These are phyloP conservation scores for Penicillium lividum DNA, from an alignment of 495 filamentous ascomycete species.

Conservation along the genomic window DNA sequence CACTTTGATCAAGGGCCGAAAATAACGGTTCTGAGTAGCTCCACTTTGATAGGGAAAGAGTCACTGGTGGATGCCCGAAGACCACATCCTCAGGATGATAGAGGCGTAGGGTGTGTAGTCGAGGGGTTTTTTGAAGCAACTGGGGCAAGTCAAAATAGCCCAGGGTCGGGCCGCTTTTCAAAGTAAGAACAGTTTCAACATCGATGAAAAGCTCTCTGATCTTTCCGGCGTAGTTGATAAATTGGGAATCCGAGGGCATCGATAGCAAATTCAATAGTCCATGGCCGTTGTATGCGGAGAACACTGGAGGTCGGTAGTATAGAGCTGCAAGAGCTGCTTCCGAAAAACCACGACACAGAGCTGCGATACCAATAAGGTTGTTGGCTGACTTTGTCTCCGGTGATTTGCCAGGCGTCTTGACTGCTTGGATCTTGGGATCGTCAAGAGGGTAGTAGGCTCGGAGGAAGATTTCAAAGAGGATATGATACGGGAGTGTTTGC, in stretches of 20 bases:
- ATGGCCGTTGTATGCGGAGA: conserved; percentile 51
- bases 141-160: conserved; percentile 50
- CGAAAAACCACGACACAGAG: conserved; percentile 63
- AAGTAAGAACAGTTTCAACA: conserved; percentile 46
- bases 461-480: conserved; percentile 68
- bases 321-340: conserved; percentile 76
- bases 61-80: conserved; percentile 30
- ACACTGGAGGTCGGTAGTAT: conserved; percentile 67
- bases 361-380: conserved; percentile 63
- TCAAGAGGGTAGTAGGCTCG: conserved; percentile 63
- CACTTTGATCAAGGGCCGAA: conserved; percentile 47
- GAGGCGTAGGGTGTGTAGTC: conserved; percentile 40
- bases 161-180: conserved; percentile 44
- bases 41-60: conserved; percentile 52
- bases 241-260: conserved; percentile 38
- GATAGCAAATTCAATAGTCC: conserved; percentile 50
- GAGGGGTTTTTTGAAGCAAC: conserved; percentile 45
- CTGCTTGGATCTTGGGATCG: conserved; percentile 36
- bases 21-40: conserved; percentile 63
- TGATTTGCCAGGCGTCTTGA: conserved; percentile 11
- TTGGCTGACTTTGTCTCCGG: conserved; percentile 38
- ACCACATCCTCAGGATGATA: conserved; percentile 43
- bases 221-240: conserved; percentile 63
- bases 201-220: conserved; percentile 69
- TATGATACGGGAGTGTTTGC: conserved; percentile 69